Conservation (phyloP, 1,284 basidiomycete genomes). For the Agaricales sp. region DNA sequence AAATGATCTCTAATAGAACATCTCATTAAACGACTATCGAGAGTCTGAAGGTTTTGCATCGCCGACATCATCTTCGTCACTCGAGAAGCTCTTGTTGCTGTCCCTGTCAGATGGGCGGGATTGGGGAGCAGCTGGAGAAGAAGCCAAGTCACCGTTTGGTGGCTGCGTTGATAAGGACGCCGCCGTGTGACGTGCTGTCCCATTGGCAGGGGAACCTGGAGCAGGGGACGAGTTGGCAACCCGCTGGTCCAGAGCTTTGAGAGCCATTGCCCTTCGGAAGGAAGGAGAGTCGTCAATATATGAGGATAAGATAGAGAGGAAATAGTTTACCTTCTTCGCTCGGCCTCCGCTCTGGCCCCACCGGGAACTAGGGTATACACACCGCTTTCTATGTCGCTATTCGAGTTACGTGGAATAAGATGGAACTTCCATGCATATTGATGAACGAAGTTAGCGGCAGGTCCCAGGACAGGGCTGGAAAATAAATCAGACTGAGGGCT, state of each 20-base stretch:
- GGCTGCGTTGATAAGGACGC: not conserved
- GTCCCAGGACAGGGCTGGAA: not conserved
- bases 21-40: not conserved
- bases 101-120: not conserved
- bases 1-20: not conserved
- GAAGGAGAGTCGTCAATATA: constrained; percentile 11
- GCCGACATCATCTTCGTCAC: not conserved
- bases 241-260: constrained; percentile 2
- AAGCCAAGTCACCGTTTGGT: not conserved
- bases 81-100: not conserved
- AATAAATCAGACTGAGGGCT: not conserved
- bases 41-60: not conserved
- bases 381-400: not conserved
- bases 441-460: constrained; percentile 24
- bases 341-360: not conserved
- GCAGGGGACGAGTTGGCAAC: constrained; percentile 2
- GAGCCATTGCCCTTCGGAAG: constrained; percentile 2
- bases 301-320: constrained; percentile 18
- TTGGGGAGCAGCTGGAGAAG: not conserved
- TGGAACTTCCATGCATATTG: not conserved
- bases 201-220: not conserved
- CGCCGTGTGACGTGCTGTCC: not conserved
- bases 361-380: constrained; percentile 21
- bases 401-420: not conserved
- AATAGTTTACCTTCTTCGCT: constrained; percentile 21